Percentiles rank a stretch among this genome's conserved stretches.
These are phyloP conservation scores for Carex parvula DNA, from an alignment of 176 grass and related monocot species.

Conservation along the genomic window DNA sequence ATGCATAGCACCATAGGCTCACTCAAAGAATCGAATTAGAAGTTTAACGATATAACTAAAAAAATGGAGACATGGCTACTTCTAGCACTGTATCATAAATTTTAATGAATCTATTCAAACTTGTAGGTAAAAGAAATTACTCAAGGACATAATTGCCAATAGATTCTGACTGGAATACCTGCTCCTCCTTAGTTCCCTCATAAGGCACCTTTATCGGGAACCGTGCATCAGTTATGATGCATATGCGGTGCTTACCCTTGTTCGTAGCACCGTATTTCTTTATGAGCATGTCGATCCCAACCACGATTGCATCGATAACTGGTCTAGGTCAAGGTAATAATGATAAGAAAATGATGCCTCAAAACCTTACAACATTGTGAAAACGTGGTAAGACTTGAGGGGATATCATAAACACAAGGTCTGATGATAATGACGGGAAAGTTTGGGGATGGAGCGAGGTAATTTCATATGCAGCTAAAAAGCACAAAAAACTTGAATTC, in stretches of 20 bases:
- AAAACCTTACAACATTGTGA: not conserved
- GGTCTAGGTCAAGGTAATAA: conserved; percentile 51
- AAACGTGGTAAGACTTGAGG: not conserved
- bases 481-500: no score
- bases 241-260: conserved; percentile 68
- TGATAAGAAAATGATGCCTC: conserved; percentile 28
- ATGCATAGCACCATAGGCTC: no score
- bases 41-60: not conserved
- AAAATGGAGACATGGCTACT: not conserved
- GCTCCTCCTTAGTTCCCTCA: conserved; percentile 82
- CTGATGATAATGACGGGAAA: no score
- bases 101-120: not conserved
- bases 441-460: no score
- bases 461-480: no score
- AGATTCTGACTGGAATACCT: conserved; percentile 15
- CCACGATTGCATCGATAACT: conserved; percentile 97
- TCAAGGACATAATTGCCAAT: not conserved
- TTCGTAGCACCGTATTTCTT: conserved; percentile 60
- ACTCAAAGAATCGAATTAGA: not conserved
- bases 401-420: not conserved
- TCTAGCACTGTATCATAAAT: not conserved
- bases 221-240: conserved; percentile 73
- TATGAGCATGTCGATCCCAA: conserved; percentile 91
- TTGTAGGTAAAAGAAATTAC: not conserved
- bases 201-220: conserved; percentile 68